These are phyloP conservation scores for Luzula sylvatica DNA, from an alignment of 176 grass and related monocot genomes.

Conservation along the genomic window DNA sequence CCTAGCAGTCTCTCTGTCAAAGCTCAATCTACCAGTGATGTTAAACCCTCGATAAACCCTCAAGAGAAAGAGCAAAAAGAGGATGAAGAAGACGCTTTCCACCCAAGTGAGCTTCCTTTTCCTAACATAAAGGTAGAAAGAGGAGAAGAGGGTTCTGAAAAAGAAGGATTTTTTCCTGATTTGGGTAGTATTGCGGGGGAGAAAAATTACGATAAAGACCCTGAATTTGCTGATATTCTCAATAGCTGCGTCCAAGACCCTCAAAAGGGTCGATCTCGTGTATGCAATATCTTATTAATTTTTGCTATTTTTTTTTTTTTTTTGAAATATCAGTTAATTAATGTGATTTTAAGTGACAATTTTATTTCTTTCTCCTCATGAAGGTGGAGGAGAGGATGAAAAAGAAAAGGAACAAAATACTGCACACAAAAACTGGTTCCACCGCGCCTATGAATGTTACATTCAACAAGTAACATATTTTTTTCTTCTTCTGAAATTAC, in stretches of 20 bases:
- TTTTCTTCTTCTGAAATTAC: background rate
- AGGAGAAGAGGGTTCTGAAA: background rate
- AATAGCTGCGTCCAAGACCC: conserved; percentile 72
- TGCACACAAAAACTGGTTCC: conserved; percentile 85
- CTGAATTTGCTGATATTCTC: conserved; percentile 73
- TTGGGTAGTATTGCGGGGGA: background rate
- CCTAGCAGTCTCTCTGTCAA: conserved; percentile 7
- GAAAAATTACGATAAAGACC: conserved; percentile 55
- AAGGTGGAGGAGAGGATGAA: conserved; percentile 88
- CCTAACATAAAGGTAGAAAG: conserved; percentile 9
- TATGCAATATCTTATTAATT: conserved; percentile 15
- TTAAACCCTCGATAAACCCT: conserved; percentile 25
- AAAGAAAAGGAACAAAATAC: conserved; percentile 70
- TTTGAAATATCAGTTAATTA: background rate
- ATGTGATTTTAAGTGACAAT: background rate
- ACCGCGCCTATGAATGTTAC: conserved; percentile 50
- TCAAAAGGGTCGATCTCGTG: conserved; percentile 64
- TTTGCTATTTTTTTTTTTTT: background rate
- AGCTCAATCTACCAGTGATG: background rate
- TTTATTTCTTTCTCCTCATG: conserved; percentile 18
- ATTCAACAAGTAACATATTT: conserved; percentile 80
- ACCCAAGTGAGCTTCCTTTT: conserved; percentile 4
- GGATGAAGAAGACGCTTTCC: background rate
- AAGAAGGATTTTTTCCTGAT: background rate
- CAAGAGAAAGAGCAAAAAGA: background rate